Base-by-base conservation (phyloP, 2,329 filamentous ascomycete species). In the Aspergillus thermomutatus region DNA sequence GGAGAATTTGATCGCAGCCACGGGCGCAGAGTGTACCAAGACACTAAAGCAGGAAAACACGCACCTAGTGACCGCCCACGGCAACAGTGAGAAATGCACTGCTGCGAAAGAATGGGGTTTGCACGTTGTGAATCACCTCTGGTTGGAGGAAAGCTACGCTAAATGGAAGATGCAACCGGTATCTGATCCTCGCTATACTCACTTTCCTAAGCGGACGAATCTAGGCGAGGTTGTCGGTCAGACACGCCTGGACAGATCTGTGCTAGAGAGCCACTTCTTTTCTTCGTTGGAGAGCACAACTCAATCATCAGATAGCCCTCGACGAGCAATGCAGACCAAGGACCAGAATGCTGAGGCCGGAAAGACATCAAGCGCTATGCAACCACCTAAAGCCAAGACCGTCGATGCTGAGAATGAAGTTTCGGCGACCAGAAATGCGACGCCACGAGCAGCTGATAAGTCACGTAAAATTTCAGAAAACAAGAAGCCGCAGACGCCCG, bases 121-220 rank as follows among this genome's bases (percentile, higher is more conserved):
- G 54, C 80, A 91, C 55, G 88, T 96, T 66, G 80, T 96, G 66
- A 99, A 97, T 72, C 94, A 99, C 71, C 81, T 99, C 0, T 99
- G 94, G 94, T 83, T 99, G 48, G 94, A 99, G 73, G 94, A 99
- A 69, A 95, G 92, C 74, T 99, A 97, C 69, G 91, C 93, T 1
- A 91, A 89, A 70, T 96, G 92, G 78, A 83, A 89, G 68, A 79
- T 88, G 56, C 88, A 91, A 70, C 84, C 85, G 0, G 77, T 92
- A 23, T 88, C 89, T 3, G 84, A 90, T 52, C 80, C 83, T 8
- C 87, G 88, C 60, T 99, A 96, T 70, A 91, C 84, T 0, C 87
- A 92, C 69, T 99, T 97, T 64, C 94, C 94, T 17, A 82, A 83
- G 10, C 84, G 92, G 55, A 97, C 93, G 2, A 97, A 99, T 70